These are phyloP conservation scores for Crithidia bombi DNA, from an alignment of 208 protist species.

Conservation along the genomic window DNA sequence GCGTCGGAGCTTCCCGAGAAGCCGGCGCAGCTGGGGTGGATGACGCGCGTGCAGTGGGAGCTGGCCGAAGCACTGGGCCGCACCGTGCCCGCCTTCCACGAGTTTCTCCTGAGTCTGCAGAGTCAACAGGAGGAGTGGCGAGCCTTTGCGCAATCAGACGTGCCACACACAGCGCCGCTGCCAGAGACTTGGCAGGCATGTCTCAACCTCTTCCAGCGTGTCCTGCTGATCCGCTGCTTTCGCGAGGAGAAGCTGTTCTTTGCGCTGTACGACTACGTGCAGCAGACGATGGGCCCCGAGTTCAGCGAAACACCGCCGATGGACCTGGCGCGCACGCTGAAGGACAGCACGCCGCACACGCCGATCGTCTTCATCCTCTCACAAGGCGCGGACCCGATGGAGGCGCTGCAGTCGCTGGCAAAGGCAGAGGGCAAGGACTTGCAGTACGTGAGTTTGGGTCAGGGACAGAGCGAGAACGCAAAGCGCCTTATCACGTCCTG, in stretches of 20 bases:
- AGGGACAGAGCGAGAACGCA: slow-evolving; percentile 97
- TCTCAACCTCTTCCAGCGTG: slow-evolving; percentile 90
- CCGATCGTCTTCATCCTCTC: slow-evolving; percentile 98
- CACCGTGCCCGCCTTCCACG: slow-evolving; percentile 73
- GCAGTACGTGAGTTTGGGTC: slow-evolving; percentile 96
- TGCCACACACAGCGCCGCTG: slow-evolving; percentile 57
- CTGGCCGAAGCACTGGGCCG: slow-evolving; percentile 82
- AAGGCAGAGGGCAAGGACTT: slow-evolving; percentile 68
- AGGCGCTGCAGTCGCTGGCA: slow-evolving; percentile 93
- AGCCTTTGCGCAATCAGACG: slow-evolving; percentile 61
- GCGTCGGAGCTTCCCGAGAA: slow-evolving; percentile 65
- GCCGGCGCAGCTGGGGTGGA: slow-evolving; percentile 61
- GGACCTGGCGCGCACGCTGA: slow-evolving; percentile 85
- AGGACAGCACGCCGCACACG: slow-evolving; percentile 84
- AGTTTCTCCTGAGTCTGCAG: slow-evolving; percentile 60
- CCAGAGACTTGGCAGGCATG: slow-evolving; percentile 63
- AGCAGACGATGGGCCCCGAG: slow-evolving; percentile 84
- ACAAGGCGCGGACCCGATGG: slow-evolving; percentile 96
- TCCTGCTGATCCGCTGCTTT: slow-evolving; percentile 94
- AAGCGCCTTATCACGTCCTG: slow-evolving; percentile 94
- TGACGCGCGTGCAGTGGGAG: slow-evolving; percentile 85
- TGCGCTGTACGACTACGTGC: slow-evolving; percentile 89
- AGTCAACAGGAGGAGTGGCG: slow-evolving; percentile 61
- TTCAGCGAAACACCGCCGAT: slow-evolving; percentile 96
- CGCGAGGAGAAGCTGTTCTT: slow-evolving; percentile 96